A percentile compares a stretch with the other conserved stretches of the same genome.
Evolutionary conservation across 2,329 filamentous ascomycete genomes (phyloP).

Genomic region (Ambrosiella xylebori): DNA sequence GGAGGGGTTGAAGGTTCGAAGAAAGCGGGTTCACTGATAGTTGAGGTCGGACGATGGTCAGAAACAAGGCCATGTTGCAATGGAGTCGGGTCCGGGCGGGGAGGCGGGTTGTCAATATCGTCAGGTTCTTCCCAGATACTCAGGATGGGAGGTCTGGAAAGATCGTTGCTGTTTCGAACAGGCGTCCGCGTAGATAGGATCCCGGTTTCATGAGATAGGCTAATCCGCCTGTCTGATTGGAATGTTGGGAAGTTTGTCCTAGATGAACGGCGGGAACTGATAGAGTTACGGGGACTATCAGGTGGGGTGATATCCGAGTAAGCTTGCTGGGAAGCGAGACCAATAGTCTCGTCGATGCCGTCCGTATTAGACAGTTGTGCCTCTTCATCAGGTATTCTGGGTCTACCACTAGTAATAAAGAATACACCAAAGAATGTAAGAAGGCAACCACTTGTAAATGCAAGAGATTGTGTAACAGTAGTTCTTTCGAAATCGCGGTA

Average conservation of each 20-base stretch:
- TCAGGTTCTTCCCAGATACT: constrained; percentile 1
- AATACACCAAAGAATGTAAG: constrained; percentile 96
- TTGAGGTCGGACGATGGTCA: constrained; percentile 15
- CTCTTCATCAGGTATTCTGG: constrained; percentile 38
- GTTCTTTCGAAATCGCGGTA: constrained; percentile 91
- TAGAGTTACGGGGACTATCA: constrained; percentile 2
- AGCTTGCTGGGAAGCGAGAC: constrained; percentile 30
- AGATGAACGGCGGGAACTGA: constrained; percentile 24
- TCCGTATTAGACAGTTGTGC: constrained; percentile 34
- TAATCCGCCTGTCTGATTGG: constrained; percentile 20
- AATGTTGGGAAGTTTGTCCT: constrained; percentile 25
- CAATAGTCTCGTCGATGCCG: constrained; percentile 46
- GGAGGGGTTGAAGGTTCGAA: constrained; percentile 12
- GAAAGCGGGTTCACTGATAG: constrained; percentile 18
- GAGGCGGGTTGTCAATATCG: constrained; percentile 19
- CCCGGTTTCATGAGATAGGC: constrained; percentile 21
- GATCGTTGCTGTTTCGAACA: not conserved
- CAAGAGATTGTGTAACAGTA: constrained; percentile 51
- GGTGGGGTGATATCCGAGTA: constrained; percentile 12
- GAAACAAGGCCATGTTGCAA: constrained; percentile 15
- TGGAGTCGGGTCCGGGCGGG: constrained; percentile 12
- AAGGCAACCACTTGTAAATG: constrained; percentile 80
- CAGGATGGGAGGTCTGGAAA: not conserved
- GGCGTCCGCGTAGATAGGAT: constrained; percentile 22
- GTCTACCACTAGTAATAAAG: constrained; percentile 76